Evolutionary conservation across 139 green algal species (phyloP), one percentile per base, ranked within the genome.

Genomic region (Penium margaritaceum): DNA sequence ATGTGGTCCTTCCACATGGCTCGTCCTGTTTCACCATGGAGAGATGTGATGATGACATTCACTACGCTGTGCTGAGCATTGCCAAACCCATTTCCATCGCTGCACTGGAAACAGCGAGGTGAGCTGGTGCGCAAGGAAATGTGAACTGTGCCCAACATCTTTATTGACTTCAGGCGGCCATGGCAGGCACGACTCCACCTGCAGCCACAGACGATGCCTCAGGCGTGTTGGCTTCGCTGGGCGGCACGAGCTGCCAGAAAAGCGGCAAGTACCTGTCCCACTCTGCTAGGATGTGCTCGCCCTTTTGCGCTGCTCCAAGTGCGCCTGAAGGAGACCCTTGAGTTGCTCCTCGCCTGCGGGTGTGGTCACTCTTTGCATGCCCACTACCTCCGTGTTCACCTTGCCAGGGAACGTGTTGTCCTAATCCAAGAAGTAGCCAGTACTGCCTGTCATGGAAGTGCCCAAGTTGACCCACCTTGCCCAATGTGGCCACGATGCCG

Each of bases 221-320:
- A 9, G 88, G 88, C 30, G 87, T 88, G 68, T 87, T 82, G 33
- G 61, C 62, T 83, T 93, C 89, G 32, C 77, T 90, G 29, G 94
- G 94, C 24, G 94, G 94, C 72, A 98, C 94, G 68, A 97, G 80
- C 86, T 97, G 92, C 91, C 91, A 97, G 90, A 99, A 98, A 76
- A 90, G 89, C 44, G 61, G 33, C 77, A 93, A 60, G 2, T 71
- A 63, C 0, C 51, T 67, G n/a, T 82, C 78, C 91, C 93, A 99
- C 81, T 92, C 83, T 2, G 73, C 85, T 51, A 98, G 74, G 30
- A 98, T 78, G 2, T 66, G 54, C 76, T 89, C 80, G 27, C 68
- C 92, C 81, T 88, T 87, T 90, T 3, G 67, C 38, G 6, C 82
- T 92, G 65, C 87, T 89, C 70, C 41, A 78, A 61, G 57, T 97